A percentile compares a stretch with the other conserved stretches of the same genome.
These are phyloP conservation scores for Colletotrichum eremochloae DNA, from an alignment of 2,329 filamentous ascomycete species.

Conservation along the genomic window DNA sequence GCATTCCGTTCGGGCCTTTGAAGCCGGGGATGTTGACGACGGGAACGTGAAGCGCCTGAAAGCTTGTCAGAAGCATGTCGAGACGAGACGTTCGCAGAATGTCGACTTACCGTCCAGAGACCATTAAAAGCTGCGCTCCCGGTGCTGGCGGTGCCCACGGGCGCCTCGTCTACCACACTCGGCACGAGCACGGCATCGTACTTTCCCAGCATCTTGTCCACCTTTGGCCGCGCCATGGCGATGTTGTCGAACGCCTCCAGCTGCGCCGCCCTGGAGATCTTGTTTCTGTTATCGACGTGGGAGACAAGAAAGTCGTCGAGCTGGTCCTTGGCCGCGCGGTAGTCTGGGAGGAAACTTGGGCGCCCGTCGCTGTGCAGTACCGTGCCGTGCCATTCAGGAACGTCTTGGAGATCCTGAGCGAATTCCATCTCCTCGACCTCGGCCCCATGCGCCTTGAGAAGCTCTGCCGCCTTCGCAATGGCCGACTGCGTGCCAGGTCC, in stretches of 20 bases:
- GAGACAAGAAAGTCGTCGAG: slow-evolving; percentile 60
- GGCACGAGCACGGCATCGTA: slow-evolving; percentile 70
- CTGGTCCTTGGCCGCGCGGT: slow-evolving; percentile 60
- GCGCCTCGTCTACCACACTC: slow-evolving; percentile 69
- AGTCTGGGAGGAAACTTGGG: slow-evolving; percentile 67
- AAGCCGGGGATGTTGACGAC: slow-evolving; percentile 76
- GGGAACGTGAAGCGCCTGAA: slow-evolving; percentile 68
- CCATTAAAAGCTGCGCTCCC: slow-evolving; percentile 66
- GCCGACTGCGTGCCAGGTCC: slow-evolving; percentile 59
- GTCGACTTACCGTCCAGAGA: slow-evolving; percentile 65
- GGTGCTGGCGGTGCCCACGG: slow-evolving; percentile 63
- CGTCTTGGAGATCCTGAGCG: slow-evolving; percentile 60
- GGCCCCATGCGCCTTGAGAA: slow-evolving; percentile 63
- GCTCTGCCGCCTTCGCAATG: slow-evolving; percentile 54
- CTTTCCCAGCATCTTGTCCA: slow-evolving; percentile 61
- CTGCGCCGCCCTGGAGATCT: slow-evolving; percentile 60
- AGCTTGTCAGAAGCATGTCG: slow-evolving; percentile 44
- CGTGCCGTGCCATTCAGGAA: slow-evolving; percentile 65
- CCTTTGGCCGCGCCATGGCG: slow-evolving; percentile 62
- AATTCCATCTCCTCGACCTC: slow-evolving; percentile 68
- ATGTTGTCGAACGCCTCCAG: slow-evolving; percentile 67
- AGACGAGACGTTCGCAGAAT: slow-evolving; percentile 38
- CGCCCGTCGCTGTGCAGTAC: slow-evolving; percentile 67
- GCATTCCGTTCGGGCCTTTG: slow-evolving; percentile 64
- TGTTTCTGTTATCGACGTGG: slow-evolving; percentile 64